Evolutionary conservation across 805 yeast genomes (phyloP).

Genomic region (Pichia manshurica): DNA sequence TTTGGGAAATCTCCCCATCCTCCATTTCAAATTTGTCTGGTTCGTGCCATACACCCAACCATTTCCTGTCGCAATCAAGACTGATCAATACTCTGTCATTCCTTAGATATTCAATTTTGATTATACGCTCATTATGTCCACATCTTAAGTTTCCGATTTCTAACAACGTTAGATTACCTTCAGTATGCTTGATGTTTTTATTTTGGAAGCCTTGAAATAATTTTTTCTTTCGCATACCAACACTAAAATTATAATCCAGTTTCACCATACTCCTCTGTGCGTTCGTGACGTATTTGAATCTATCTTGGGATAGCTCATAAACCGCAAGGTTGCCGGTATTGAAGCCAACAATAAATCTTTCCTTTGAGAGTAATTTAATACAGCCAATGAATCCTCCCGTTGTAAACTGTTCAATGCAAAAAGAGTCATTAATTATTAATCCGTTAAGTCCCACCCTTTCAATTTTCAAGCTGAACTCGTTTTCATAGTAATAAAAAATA

Average conservation of each 20-base stretch:
- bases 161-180: slow-evolving; percentile 51
- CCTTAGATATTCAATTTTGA: slow-evolving; percentile 38
- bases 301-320: slow-evolving; percentile 15
- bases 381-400: slow-evolving; percentile 32
- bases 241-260: slow-evolving; percentile 27
- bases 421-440: slow-evolving; percentile 33
- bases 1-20: slow-evolving; percentile 26
- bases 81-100: slow-evolving; percentile 53
- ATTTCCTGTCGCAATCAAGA: slow-evolving; percentile 48
- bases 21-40: slow-evolving; percentile 23
- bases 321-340: slow-evolving; percentile 55
- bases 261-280: slow-evolving; percentile 21
- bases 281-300: slow-evolving; percentile 37
- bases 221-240: slow-evolving; percentile 31
- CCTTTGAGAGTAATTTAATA: slow-evolving; percentile 36
- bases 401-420: slow-evolving; percentile 40
- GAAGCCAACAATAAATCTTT: slow-evolving; percentile 45
- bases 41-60: slow-evolving; percentile 59
- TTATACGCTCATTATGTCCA: slow-evolving; percentile 47
- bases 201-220: not conserved
- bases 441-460: slow-evolving; percentile 12
- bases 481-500: slow-evolving; percentile 1
- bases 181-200: slow-evolving; percentile 39
- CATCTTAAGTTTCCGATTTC: slow-evolving; percentile 45
- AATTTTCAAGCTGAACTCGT: slow-evolving; percentile 11